These are phyloP conservation scores for Thelephora terrestris DNA, from an alignment of 1,284 basidiomycete genomes.

Conservation along the genomic window DNA sequence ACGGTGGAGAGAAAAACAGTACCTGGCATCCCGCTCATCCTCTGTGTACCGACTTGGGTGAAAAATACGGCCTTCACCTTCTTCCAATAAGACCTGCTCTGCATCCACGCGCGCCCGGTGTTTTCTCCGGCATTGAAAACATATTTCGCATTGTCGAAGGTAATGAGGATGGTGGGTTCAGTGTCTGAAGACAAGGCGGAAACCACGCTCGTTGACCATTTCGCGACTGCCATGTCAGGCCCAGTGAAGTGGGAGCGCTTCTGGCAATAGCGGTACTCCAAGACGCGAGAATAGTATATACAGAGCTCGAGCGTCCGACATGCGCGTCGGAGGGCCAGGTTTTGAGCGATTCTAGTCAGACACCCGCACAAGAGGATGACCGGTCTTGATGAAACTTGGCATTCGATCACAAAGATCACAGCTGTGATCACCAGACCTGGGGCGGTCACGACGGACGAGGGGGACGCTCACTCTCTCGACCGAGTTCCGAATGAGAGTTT, in stretches of 20 bases:
- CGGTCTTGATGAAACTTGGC: no score
- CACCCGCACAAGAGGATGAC: no score
- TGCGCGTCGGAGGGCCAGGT: slow-evolving; percentile 11
- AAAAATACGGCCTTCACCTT: slow-evolving; percentile 67
- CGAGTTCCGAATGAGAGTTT: no score
- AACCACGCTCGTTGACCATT: slow-evolving; percentile 52
- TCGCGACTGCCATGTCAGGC: slow-evolving; percentile 24
- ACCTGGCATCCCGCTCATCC: slow-evolving; percentile 66
- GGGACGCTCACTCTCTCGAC: no score
- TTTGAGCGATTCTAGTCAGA: not conserved
- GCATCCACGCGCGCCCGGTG: slow-evolving; percentile 61
- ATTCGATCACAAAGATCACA: no score
- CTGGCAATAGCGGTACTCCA: slow-evolving; percentile 2
- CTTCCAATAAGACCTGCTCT: slow-evolving; percentile 55
- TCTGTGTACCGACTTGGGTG: slow-evolving; percentile 51
- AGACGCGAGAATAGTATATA: slow-evolving; percentile 15
- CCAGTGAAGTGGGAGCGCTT: slow-evolving; percentile 10
- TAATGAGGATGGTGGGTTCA: slow-evolving; percentile 64
- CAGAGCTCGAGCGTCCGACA: slow-evolving; percentile 14
- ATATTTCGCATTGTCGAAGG: slow-evolving; percentile 73
- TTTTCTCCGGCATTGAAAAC: slow-evolving; percentile 84
- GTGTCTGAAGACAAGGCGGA: slow-evolving; percentile 60
- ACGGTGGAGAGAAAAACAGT: slow-evolving; percentile 13
- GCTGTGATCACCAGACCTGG: no score
- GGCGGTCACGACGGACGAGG: no score